Evolutionary conservation across 2,329 filamentous ascomycete species (phyloP), one percentile per base, ranked within the genome.

Genomic region (Talaromyces sp.): DNA sequence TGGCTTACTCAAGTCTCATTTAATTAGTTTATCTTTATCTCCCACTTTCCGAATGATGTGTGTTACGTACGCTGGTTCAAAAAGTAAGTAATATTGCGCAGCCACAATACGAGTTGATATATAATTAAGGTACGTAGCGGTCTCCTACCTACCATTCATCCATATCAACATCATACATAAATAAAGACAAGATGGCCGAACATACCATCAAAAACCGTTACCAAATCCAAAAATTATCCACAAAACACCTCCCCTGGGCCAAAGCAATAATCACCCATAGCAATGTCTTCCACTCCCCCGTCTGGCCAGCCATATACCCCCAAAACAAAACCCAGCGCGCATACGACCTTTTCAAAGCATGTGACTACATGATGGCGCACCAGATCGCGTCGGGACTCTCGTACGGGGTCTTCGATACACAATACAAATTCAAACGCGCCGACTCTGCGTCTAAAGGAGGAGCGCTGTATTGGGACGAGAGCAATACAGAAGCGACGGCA

Each of bases 321-420:
- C 37, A 61, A 3, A 56, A 60, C 43, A 66, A 63, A 52, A 63
- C 66, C 11, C 52, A 43, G 35, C 63, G 67, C 49, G 22, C 65
- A 16, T 62, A 62, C 52, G 27, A 5, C 27, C 35, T 39, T 24
- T 66, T 52, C 45, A 1, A n/a, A 19, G 56, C 60, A 24, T 60
- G 56, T 16, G 66, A 69, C 10, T 76, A 79, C 64, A 71, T 79
- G 27, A 66, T 74, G 3, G 62, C 66, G 3, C 75, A 78, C 66
- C 73, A 77, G 61, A 72, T 79, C 66, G 62, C 71, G 27, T 75
- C 72, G 2, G 75, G 74, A 2, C 61, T 75, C 3, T 75, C 73
- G 45, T 78, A 73, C 66, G 77, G 77, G 61, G 75, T 79, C 45
- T 78, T 78, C 69, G 76, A 79, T 68, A 74, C 71, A 7, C 67